These are phyloP conservation scores for Wickerhamiella brachini DNA, from an alignment of 805 yeast species.

Conservation along the genomic window DNA sequence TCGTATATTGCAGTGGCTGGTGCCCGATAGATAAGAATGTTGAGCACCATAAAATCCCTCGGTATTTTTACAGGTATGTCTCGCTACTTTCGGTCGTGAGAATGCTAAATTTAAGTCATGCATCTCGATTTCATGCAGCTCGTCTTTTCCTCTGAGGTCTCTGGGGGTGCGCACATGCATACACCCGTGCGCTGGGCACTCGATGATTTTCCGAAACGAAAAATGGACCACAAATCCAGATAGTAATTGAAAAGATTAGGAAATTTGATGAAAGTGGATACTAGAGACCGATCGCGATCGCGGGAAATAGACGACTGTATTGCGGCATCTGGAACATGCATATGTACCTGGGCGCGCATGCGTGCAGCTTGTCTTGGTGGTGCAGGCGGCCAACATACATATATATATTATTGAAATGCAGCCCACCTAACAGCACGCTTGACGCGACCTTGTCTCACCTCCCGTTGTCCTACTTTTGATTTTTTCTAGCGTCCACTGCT, in stretches of 20 bases:
- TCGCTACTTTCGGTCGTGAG: not conserved
- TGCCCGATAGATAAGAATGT: not conserved
- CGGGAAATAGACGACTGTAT: not conserved
- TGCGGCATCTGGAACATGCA: not conserved
- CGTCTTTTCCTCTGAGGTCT: not conserved
- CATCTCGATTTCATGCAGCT: not conserved
- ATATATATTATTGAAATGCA: not conserved
- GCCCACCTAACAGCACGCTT: not conserved
- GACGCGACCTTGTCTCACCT: not conserved
- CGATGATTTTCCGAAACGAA: not conserved
- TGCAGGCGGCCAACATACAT: not conserved
- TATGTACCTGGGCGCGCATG: slow-evolving; percentile 1
- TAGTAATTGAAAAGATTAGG: too few species aligned
- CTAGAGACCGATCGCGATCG: too few species aligned
- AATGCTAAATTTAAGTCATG: not conserved
- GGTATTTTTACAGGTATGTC: not conserved
- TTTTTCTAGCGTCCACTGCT: not conserved
- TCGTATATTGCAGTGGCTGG: not conserved
- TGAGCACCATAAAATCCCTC: not conserved
- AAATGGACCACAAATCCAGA: not conserved
- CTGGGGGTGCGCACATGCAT: not conserved
- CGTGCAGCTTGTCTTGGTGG: not conserved
- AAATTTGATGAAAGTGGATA: too few species aligned
- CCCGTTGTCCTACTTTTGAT: not conserved
- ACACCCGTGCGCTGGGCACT: not conserved